A percentile compares a stretch with the other conserved stretches of the same genome.
These are phyloP conservation scores for Senna siamea DNA, from an alignment of 306 rosid species.

Conservation along the genomic window DNA sequence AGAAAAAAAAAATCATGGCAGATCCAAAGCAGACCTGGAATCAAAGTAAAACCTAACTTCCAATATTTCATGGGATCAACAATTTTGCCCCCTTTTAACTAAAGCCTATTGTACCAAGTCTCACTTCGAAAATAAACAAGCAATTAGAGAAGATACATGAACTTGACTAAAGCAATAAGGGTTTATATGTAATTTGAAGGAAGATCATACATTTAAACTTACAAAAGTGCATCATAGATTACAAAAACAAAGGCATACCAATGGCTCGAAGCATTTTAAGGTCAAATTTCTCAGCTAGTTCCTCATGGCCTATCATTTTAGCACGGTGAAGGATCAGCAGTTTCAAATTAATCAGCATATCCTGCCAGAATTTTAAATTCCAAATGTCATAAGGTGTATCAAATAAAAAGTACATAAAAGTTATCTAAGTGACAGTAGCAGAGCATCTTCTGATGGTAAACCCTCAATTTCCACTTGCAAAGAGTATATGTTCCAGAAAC, in stretches of 20 bases:
- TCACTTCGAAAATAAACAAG: too few species aligned
- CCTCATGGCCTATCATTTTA: constrained; percentile 51
- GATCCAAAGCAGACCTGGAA: neutral
- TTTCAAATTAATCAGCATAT: constrained; percentile 72
- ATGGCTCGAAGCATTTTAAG: constrained; percentile 73
- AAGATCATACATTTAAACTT: neutral
- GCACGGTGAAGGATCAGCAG: constrained; percentile 61
- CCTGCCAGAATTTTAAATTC: constrained; percentile 50
- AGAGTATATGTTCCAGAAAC: neutral
- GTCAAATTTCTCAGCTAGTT: constrained; percentile 62
- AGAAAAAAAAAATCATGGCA: neutral
- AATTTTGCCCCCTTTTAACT: neutral
- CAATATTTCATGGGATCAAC: neutral
- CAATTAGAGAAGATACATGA: too few species aligned
- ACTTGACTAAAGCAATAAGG: too few species aligned
- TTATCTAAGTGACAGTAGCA: neutral
- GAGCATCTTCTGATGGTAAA: neutral
- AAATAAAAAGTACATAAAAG: neutral
- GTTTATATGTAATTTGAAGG: too few species aligned
- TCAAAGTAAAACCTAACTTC: neutral
- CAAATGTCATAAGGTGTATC: constrained; percentile 20
- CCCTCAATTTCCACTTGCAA: neutral
- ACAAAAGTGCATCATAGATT: constrained; percentile 4
- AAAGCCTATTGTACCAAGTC: too few species aligned
- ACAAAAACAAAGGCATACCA: constrained; percentile 53